Percentiles rank a stretch among this genome's conserved stretches.
Conservation (phyloP, 768 basidiomycete species). For the Naganishia vaughanmartiniae region DNA sequence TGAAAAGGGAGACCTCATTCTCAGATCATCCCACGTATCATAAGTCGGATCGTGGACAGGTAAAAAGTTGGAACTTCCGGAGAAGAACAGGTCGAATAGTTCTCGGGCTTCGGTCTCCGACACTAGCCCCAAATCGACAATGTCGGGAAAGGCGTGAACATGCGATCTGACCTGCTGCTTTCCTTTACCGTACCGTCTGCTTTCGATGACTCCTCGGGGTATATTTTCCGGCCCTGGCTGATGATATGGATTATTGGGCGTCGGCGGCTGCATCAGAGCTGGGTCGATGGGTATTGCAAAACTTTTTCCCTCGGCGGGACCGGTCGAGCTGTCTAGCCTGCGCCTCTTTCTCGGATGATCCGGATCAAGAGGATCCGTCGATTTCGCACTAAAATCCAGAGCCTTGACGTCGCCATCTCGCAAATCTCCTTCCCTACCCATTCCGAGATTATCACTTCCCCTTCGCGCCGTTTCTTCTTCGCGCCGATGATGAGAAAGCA, state of each 20-base stretch:
- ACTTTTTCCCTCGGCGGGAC: conserved; percentile 27
- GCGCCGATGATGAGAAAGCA: not conserved
- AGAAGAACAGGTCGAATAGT: conserved; percentile 81
- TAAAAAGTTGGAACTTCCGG: conserved; percentile 86
- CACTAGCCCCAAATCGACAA: conserved; percentile 79
- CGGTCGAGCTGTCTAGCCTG: conserved; percentile 35
- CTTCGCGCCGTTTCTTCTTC: not conserved
- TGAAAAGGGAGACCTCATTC: conserved; percentile 86
- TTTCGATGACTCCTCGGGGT: conserved; percentile 23
- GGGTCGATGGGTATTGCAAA: conserved; percentile 27
- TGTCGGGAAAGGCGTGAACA: conserved; percentile 71
- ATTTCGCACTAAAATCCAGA: not conserved
- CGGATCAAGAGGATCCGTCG: conserved; percentile 9
- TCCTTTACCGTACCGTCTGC: conserved; percentile 30
- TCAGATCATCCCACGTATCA: conserved; percentile 84
- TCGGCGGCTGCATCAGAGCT: conserved; percentile 16
- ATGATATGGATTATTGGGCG: conserved; percentile 8
- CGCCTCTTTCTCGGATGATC: conserved; percentile 35
- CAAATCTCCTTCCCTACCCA: not conserved
- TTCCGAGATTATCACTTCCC: not conserved
- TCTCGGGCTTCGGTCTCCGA: conserved; percentile 79
- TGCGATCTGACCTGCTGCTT: conserved; percentile 37
- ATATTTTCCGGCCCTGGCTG: not conserved
- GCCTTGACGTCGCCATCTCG: not conserved
- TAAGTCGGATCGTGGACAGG: conserved; percentile 77